Base-by-base conservation (phyloP, 2,329 filamentous ascomycete genomes). In the Fusarium hainanense region DNA sequence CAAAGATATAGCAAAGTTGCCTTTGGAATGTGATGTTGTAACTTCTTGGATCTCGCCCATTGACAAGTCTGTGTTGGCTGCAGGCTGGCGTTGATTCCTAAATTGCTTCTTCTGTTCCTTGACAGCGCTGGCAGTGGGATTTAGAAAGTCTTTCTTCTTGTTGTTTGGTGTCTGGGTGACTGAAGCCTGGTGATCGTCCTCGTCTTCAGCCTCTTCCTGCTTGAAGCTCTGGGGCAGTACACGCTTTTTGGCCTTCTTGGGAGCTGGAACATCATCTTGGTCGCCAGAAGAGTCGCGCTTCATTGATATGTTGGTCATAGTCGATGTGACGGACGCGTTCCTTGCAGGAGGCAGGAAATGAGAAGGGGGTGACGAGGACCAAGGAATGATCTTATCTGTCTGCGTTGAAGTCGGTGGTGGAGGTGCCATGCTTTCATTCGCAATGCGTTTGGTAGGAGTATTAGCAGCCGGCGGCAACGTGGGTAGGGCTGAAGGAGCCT, bases 41-140 rank as follows among this genome's bases (percentile, higher is more conserved):
- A 63, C 80, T 40, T 85, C 82, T 41, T 82, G 80, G 7, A 83
- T 79, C 4, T 85, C 85, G 18, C 68, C 68, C 42, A 30, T 52
- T 2, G 66, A 47, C 2, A 54, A 21, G 11, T 62, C 37, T 57
- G 82, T 76, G 37, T 82, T 81, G 21, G 82, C 80, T 9, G 78
- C 77, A 6, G 82, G 74, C 32, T 72, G 75, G 10, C 75, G 76
- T 54, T 84, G 90, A 77, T 79, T 92, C 83, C 82, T 93, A 77
- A 94, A 82, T 68, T 89, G 88, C 79, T 90, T 94, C 79, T 92
- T 92, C 73, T 92, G 90, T 63, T 93, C 91, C 76, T 95, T 74
- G 9, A 76, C 59, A 7, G 73, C 73, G 41, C 71, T 74, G 8
- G 74, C 73, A 30, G 70, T 73, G 18, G 69, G 68, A 34, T 75